These are phyloP conservation scores for Dipodascopsis tothii DNA, from an alignment of 805 yeast genomes.

Conservation along the genomic window DNA sequence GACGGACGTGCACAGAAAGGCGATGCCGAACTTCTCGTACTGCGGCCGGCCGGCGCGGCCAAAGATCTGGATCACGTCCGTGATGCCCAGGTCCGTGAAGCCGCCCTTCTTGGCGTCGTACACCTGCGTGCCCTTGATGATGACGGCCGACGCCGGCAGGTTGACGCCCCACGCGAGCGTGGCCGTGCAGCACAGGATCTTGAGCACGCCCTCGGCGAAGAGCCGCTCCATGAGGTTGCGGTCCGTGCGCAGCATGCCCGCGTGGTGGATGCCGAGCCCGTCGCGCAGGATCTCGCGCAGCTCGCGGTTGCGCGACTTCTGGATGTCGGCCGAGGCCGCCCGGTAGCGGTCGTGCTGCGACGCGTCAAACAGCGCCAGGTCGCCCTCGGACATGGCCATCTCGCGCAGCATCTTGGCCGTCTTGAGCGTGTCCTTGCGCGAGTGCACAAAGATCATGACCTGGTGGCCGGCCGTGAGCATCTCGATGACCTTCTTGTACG, in stretches of 20 bases:
- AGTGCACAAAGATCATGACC: constrained; percentile 94
- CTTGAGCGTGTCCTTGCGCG: constrained; percentile 84
- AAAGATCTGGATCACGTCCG: constrained; percentile 94
- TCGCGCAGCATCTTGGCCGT: constrained; percentile 67
- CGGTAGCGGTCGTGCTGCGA: constrained; percentile 34
- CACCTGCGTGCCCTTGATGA: constrained; percentile 92
- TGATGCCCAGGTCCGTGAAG: constrained; percentile 82
- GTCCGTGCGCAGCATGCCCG: constrained; percentile 90
- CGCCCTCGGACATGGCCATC: constrained; percentile 58
- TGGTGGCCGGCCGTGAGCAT: constrained; percentile 54
- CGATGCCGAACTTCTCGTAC: constrained; percentile 84
- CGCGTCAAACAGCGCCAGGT: constrained; percentile 39
- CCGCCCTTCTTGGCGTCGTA: constrained; percentile 95
- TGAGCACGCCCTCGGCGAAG: constrained; percentile 78
- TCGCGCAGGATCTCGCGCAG: constrained; percentile 65
- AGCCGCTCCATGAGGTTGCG: constrained; percentile 82
- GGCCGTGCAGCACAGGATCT: constrained; percentile 90
- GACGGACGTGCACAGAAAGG: constrained; percentile 74
- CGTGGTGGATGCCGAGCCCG: constrained; percentile 95
- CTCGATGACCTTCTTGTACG: constrained; percentile 68
- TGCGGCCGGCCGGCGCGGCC: constrained; percentile 99
- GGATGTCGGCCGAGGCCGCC: constrained; percentile 54
- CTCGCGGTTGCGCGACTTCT: constrained; percentile 64
- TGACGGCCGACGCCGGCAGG: constrained; percentile 94
- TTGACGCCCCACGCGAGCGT: constrained; percentile 99